These are phyloP conservation scores for Luzula sylvatica DNA, from an alignment of 176 grass and related monocot genomes.

Conservation along the genomic window DNA sequence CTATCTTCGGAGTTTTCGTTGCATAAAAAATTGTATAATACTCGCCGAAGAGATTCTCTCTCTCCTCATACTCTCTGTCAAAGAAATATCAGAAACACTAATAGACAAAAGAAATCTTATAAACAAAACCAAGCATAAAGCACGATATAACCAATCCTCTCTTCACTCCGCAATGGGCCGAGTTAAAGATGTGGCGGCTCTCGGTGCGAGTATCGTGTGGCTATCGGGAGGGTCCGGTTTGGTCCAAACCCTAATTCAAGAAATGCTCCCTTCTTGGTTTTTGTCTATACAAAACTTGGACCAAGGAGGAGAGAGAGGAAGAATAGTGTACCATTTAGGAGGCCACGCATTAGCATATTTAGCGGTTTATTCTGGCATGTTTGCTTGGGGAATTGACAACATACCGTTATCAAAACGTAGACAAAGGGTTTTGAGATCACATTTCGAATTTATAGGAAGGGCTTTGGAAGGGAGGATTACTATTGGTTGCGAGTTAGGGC, in stretches of 20 bases:
- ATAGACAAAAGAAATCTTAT: constrained; percentile 39
- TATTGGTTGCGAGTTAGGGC: constrained; percentile 50
- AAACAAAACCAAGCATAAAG: constrained; percentile 59
- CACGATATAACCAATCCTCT: constrained; percentile 55
- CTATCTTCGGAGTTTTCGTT: constrained; percentile 73
- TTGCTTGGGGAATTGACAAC: constrained; percentile 76
- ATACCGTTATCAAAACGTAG: constrained; percentile 46
- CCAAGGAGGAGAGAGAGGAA: constrained; percentile 28
- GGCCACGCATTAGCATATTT: constrained; percentile 68
- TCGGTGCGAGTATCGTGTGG: constrained; percentile 76
- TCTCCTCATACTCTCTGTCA: constrained; percentile 72
- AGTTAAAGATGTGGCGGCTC: constrained; percentile 65
- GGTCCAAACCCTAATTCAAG: constrained; percentile 73
- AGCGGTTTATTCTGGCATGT: constrained; percentile 67
- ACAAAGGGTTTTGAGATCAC: constrained; percentile 43
- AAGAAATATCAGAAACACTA: constrained; percentile 60
- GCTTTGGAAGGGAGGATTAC: constrained; percentile 78
- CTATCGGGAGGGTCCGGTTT: constrained; percentile 67
- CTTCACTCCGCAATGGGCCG: constrained; percentile 53
- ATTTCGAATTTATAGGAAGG: constrained; percentile 69
- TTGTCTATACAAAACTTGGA: constrained; percentile 47
- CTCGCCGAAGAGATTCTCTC: constrained; percentile 66
- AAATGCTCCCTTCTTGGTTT: constrained; percentile 95
- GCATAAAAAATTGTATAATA: constrained; percentile 84
- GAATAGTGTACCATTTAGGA: constrained; percentile 45